phyloP scores from a whole-genome alignment of 148 eudicot genomes.

The Fagopyrum tataricum region DNA sequence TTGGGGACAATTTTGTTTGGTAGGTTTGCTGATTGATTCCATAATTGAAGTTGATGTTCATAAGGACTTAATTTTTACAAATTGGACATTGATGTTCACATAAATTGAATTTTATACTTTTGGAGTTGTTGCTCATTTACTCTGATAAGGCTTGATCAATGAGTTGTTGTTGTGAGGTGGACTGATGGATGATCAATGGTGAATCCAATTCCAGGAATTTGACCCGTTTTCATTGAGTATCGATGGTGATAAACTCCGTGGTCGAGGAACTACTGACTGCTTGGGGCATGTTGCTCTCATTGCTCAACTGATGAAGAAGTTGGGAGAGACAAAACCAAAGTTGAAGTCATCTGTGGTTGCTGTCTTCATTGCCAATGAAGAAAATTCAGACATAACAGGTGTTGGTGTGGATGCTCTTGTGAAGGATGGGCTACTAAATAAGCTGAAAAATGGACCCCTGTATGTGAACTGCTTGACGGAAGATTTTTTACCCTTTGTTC shows the following conservation, averaged over 20 bases:
- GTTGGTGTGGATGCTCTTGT: slow-evolving; percentile 94
- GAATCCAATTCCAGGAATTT: slow-evolving; percentile 53
- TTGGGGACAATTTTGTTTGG: background rate
- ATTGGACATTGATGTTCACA: background rate
- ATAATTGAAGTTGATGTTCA: background rate
- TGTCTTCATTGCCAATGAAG: slow-evolving; percentile 95
- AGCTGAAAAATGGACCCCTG: slow-evolving; percentile 88
- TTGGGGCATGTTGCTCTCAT: slow-evolving; percentile 95
- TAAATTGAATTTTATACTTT: background rate
- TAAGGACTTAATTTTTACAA: too few species aligned
- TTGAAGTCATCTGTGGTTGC: slow-evolving; percentile 90
- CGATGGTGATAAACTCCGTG: slow-evolving; percentile 85
- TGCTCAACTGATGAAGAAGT: slow-evolving; percentile 77
- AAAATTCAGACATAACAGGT: slow-evolving; percentile 82
- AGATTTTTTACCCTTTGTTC: background rate
- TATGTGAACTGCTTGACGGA: slow-evolving; percentile 26
- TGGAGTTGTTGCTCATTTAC: background rate
- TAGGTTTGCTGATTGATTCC: background rate
- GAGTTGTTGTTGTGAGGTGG: background rate
- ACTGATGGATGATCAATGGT: background rate
- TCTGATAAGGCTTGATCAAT: background rate
- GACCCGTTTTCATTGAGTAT: slow-evolving; percentile 90
- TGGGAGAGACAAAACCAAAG: slow-evolving; percentile 75
- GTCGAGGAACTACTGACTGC: slow-evolving; percentile 98
- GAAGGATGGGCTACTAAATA: slow-evolving; percentile 70